A percentile compares a stretch with the other conserved stretches of the same genome.
phyloP scores from a whole-genome alignment of 2,329 filamentous ascomycete species.

The Exophiala oligosperma region DNA sequence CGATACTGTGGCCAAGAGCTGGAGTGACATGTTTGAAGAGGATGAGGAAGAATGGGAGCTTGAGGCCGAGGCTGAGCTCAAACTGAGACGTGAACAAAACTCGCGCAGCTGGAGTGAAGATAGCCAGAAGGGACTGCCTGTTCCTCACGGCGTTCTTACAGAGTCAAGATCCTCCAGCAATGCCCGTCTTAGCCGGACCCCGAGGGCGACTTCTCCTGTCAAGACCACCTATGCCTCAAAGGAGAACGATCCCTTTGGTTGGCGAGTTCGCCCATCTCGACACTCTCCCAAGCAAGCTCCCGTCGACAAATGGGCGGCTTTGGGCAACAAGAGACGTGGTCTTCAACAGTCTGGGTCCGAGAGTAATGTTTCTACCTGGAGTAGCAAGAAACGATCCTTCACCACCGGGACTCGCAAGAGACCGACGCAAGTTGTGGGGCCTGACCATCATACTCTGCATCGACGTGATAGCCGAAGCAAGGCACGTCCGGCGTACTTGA shows the following conservation, averaged over 20 bases:
- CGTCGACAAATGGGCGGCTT: constrained; percentile 83
- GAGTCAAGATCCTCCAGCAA: constrained; percentile 56
- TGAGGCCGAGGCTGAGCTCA: constrained; percentile 61
- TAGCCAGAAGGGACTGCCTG: constrained; percentile 56
- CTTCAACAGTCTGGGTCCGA: constrained; percentile 53
- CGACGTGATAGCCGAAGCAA: constrained; percentile 38
- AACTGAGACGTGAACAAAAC: constrained; percentile 63
- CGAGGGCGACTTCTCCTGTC: constrained; percentile 59
- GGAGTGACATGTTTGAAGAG: constrained; percentile 98
- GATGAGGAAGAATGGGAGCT: constrained; percentile 74
- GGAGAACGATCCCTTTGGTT: constrained; percentile 58
- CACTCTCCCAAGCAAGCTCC: constrained; percentile 56
- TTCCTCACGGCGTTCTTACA: constrained; percentile 52
- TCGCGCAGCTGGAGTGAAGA: constrained; percentile 78
- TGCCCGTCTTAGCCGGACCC: constrained; percentile 47
- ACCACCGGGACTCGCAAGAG: constrained; percentile 45
- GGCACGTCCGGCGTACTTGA: constrained; percentile 40
- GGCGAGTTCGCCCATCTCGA: constrained; percentile 50
- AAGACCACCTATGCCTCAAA: constrained; percentile 69
- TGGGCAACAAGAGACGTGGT: constrained; percentile 80
- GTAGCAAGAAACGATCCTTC: constrained; percentile 45
- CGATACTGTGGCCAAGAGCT: constrained; percentile 91
- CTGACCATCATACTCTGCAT: constrained; percentile 37
- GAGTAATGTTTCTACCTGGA: constrained; percentile 48
- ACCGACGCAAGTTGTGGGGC: constrained; percentile 39